Conservation (phyloP, 192 early-diverging fungal species). For the Umbelopsis sp. region DNA sequence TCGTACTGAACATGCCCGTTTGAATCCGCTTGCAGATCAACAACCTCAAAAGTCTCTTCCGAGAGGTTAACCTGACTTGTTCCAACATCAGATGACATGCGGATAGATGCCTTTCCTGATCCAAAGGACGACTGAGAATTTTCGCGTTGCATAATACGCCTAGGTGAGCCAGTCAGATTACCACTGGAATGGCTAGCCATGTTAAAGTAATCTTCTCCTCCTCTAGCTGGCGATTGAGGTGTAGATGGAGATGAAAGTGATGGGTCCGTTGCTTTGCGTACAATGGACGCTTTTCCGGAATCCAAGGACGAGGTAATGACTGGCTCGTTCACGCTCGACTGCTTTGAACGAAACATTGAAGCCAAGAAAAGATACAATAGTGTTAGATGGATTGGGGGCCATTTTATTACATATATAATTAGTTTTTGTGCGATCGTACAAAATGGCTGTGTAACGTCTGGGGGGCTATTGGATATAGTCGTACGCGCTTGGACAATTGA, state of each 20-base stretch:
- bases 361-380: not conserved
- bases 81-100: slow-evolving; percentile 2
- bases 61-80: not conserved
- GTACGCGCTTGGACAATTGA: slow-evolving; percentile 43
- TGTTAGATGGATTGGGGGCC: not conserved
- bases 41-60: not conserved
- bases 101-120: not conserved
- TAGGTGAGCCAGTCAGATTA: not conserved
- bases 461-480: slow-evolving; percentile 34
- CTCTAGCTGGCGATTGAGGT: not conserved
- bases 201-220: slow-evolving; percentile 1
- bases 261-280: not conserved
- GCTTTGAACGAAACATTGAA: slow-evolving; percentile 13
- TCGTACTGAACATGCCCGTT: not conserved
- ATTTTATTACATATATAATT: slow-evolving; percentile 1
- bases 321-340: slow-evolving; percentile 3
- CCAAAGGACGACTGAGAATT: slow-evolving; percentile 7
- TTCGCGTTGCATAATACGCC: not conserved
- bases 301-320: slow-evolving; percentile 18
- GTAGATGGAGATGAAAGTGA: slow-evolving; percentile 10
- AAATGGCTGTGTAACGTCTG: slow-evolving; percentile 13
- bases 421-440: slow-evolving; percentile 16
- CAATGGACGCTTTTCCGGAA: slow-evolving; percentile 25
- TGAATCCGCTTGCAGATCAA: slow-evolving; percentile 9
- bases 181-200: not conserved